Conservation (phyloP, 257 asterid genomes). For the Buddleja alternifolia region DNA sequence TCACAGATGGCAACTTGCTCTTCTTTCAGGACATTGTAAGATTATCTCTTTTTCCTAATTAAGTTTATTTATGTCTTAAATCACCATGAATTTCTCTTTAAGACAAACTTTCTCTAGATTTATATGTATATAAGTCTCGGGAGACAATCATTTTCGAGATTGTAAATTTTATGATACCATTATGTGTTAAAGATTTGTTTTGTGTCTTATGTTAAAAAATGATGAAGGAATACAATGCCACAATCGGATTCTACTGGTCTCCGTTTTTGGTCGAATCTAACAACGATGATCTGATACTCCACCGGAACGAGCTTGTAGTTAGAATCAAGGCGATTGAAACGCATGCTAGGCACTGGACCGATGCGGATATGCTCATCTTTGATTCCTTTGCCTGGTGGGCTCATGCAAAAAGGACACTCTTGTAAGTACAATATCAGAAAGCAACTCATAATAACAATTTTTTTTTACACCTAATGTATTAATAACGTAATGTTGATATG, state of each 20-base stretch:
- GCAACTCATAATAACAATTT: too few species aligned
- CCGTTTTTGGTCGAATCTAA: constrained; percentile 68
- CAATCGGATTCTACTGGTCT: constrained; percentile 70
- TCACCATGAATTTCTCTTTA: too few species aligned
- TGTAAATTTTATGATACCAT: too few species aligned
- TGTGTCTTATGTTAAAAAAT: too few species aligned
- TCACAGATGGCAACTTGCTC: constrained; percentile 34
- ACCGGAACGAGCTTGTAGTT: constrained; percentile 35
- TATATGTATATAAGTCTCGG: too few species aligned
- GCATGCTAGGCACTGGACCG: constrained; percentile 59
- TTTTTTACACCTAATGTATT: too few species aligned
- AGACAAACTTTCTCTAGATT: too few species aligned
- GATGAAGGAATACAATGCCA: constrained; percentile 67
- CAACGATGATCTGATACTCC: constrained; percentile 48
- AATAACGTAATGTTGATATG: too few species aligned
- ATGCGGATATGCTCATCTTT: constrained; percentile 67
- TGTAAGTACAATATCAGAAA: constrained; percentile 42
- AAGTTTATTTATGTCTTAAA: not conserved
- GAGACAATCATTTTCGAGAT: too few species aligned
- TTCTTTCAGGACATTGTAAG: constrained; percentile 46
- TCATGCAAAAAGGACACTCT: constrained; percentile 35
- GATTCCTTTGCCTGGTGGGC: constrained; percentile 67
- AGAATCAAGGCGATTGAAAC: constrained; percentile 48
- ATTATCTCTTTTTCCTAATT: not conserved
- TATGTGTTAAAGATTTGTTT: too few species aligned